Percentiles rank a stretch among this genome's conserved stretches.
These are phyloP conservation scores for Drechslerella dactyloides DNA, from an alignment of 2,329 filamentous ascomycete species.

Conservation along the genomic window DNA sequence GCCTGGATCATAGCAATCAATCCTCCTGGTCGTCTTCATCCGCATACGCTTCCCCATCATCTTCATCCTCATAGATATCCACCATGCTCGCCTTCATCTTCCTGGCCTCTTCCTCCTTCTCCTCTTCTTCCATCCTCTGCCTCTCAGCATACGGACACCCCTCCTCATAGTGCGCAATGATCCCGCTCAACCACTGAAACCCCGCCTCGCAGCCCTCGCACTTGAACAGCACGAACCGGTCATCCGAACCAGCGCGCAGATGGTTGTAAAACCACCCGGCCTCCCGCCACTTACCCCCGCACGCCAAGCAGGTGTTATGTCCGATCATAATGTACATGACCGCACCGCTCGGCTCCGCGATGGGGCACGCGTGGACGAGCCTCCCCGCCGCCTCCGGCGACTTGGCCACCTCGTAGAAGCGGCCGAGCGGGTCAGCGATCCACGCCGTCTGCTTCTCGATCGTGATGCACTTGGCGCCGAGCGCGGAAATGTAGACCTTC, in stretches of 20 bases:
- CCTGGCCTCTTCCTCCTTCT: background rate
- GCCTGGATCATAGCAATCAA: background rate
- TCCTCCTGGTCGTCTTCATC: background rate
- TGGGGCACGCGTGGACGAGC: slow-evolving; percentile 13
- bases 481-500: slow-evolving; percentile 13
- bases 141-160: slow-evolving; percentile 14
- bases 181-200: slow-evolving; percentile 15
- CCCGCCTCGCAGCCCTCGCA: slow-evolving; percentile 33
- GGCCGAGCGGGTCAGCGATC: slow-evolving; percentile 37
- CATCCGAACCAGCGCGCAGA: slow-evolving; percentile 14
- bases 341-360: background rate
- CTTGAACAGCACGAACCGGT: slow-evolving; percentile 23
- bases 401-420: slow-evolving; percentile 20
- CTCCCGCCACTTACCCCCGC: slow-evolving; percentile 18
- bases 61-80: slow-evolving; percentile 9
- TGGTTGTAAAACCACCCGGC: slow-evolving; percentile 4
- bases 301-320: slow-evolving; percentile 22
- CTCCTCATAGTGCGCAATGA: slow-evolving; percentile 27
- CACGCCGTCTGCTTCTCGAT: slow-evolving; percentile 19
- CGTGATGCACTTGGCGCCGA: slow-evolving; percentile 22
- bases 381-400: background rate
- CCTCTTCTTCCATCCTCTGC: background rate
- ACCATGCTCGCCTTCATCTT: slow-evolving; percentile 8
- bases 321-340: background rate
- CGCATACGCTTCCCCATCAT: slow-evolving; percentile 3